phyloP scores from a whole-genome alignment of 2,329 filamentous ascomycete genomes.

The Dactylellina parvicollis region DNA sequence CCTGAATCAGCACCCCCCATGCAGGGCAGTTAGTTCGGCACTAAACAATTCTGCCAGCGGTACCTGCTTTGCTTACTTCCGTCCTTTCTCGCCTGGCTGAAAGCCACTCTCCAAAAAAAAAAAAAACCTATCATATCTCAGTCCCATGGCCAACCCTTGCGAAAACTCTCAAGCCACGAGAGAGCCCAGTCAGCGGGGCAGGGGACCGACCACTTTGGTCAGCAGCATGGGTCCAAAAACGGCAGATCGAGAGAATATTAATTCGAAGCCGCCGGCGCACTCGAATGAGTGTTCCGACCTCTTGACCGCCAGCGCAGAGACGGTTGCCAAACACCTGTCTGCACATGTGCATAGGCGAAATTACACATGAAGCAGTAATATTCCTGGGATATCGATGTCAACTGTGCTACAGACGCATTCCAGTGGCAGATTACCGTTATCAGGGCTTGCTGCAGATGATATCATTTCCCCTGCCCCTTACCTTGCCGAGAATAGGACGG shows the following conservation, averaged over 20 bases:
- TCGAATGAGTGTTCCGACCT: slow-evolving; percentile 1
- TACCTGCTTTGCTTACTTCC: slow-evolving; percentile 21
- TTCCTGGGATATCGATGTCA: slow-evolving; percentile 3
- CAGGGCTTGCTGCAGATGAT: slow-evolving; percentile 19
- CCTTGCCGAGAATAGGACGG: neutral
- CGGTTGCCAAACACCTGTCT: neutral
- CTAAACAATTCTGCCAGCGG: neutral
- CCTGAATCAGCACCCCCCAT: slow-evolving; percentile 25
- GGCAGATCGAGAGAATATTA: slow-evolving; percentile 40
- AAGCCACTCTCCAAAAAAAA: slow-evolving; percentile 5
- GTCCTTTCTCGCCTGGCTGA: slow-evolving; percentile 10
- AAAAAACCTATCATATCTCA: slow-evolving; percentile 3
- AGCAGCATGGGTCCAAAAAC: slow-evolving; percentile 37
- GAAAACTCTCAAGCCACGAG: slow-evolving; percentile 14
- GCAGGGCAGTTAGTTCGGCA: slow-evolving; percentile 25
- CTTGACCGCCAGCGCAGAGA: neutral
- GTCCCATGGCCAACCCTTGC: neutral
- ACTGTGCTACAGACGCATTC: slow-evolving; percentile 13
- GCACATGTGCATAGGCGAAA: neutral
- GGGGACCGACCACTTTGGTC: slow-evolving; percentile 14
- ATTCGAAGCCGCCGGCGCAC: slow-evolving; percentile 5
- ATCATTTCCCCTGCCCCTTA: slow-evolving; percentile 20
- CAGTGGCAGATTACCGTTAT: slow-evolving; percentile 40
- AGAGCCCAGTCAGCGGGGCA: slow-evolving; percentile 16
- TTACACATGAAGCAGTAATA: neutral